A percentile compares a stretch with the other conserved stretches of the same genome.
phyloP scores from a whole-genome alignment of 2,329 filamentous ascomycete species.

The Aspergillus nomiae region DNA sequence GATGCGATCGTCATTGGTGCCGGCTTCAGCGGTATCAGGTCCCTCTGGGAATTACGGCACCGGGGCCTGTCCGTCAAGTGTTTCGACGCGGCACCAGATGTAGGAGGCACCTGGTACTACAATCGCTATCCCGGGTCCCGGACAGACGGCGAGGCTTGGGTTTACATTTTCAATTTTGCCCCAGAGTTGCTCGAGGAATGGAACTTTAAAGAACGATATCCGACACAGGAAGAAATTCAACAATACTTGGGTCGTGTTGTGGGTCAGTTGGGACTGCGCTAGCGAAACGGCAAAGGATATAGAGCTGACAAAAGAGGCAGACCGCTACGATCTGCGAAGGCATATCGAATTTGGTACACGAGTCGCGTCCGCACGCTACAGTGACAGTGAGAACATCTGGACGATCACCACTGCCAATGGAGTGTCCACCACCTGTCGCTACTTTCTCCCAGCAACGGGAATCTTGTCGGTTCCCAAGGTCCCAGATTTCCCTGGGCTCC shows the following conservation, averaged over 20 bases:
- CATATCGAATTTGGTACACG: constrained; percentile 9
- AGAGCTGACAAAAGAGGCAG: constrained; percentile 2
- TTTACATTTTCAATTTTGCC: constrained; percentile 6
- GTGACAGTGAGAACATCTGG: constrained; percentile 4
- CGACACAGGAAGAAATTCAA: constrained; percentile 31
- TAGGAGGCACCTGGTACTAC: constrained; percentile 12
- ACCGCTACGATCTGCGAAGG: constrained; percentile 18
- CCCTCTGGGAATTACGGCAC: constrained; percentile 5
- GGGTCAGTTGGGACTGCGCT: constrained; percentile 12
- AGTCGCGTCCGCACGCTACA: constrained; percentile 3
- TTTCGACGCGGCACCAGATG: constrained; percentile 5
- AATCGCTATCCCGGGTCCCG: constrained; percentile 11
- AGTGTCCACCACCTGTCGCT: background rate
- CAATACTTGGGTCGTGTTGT: constrained; percentile 33
- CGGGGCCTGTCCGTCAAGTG: constrained; percentile 2
- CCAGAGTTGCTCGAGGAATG: constrained; percentile 19
- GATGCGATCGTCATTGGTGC: constrained; percentile 51
- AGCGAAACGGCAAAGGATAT: background rate
- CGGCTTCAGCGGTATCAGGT: constrained; percentile 45
- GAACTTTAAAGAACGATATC: constrained; percentile 26
- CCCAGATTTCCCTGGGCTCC: constrained; percentile 1
- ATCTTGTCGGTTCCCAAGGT: background rate
- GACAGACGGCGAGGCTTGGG: constrained; percentile 6
- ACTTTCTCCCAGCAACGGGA: constrained; percentile 1
- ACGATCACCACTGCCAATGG: background rate